Conservation (phyloP, 31 red algal genomes). For the Asparagopsis taxiformis region DNA sequence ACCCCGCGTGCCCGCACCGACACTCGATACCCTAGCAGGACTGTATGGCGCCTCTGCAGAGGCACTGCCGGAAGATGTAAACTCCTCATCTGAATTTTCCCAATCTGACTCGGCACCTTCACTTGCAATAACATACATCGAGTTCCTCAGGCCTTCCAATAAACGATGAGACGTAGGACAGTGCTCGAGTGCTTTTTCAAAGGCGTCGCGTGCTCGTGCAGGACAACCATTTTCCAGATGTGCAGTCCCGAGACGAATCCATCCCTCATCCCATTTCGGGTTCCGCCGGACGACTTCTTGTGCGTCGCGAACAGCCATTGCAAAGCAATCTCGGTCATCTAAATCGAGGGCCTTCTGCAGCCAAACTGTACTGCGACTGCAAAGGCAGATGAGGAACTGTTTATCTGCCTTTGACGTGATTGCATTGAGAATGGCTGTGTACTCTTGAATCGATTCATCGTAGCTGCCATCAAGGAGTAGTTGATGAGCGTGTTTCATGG, state of each 20-base stretch:
- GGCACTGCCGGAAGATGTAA: background rate
- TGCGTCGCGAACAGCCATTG: constrained; percentile 17
- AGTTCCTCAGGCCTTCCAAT: constrained; percentile 32
- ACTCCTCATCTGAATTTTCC: constrained; percentile 12
- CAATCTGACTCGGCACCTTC: constrained; percentile 53
- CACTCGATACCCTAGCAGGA: background rate
- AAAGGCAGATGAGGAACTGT: background rate
- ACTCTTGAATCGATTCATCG: background rate
- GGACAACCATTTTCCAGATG: constrained; percentile 29
- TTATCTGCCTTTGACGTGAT: background rate
- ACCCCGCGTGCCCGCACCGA: background rate
- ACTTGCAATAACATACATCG: constrained; percentile 48
- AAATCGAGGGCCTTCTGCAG: constrained; percentile 2
- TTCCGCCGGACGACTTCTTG: background rate
- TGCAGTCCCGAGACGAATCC: constrained; percentile 24
- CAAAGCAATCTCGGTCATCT: constrained; percentile 11
- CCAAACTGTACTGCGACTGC: background rate
- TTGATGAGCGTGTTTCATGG: background rate
- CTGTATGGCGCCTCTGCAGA: background rate
- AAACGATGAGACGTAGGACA: constrained; percentile 13
- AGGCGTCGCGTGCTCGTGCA: constrained; percentile 34
- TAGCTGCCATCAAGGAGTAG: background rate
- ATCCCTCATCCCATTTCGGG: constrained; percentile 26
- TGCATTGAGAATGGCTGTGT: background rate
- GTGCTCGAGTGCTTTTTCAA: constrained; percentile 24